phyloP scores from a whole-genome alignment of 2,329 filamentous ascomycete species.

The Paecilomyces variotii region DNA sequence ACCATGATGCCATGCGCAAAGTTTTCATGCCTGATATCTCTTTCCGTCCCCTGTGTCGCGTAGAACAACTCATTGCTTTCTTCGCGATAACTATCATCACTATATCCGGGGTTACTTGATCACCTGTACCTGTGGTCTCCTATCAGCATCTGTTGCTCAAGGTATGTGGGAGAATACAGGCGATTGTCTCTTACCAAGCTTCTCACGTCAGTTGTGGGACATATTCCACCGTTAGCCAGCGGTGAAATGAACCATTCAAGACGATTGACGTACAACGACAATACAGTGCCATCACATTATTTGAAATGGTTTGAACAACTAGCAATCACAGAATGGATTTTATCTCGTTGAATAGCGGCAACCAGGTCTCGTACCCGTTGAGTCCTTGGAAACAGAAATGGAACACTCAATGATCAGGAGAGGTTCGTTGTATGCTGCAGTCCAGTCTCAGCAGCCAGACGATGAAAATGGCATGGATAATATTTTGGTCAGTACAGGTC shows the following conservation, averaged over 20 bases:
- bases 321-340: neutral
- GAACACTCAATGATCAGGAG: neutral
- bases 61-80: neutral
- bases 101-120: neutral
- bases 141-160: neutral
- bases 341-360: neutral
- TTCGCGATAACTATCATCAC: neutral
- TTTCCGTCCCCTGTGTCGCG: neutral
- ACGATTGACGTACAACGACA: neutral
- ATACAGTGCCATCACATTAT: neutral
- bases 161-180: neutral
- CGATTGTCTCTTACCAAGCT: neutral
- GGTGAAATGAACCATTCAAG: neutral
- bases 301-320: neutral
- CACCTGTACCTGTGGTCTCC: neutral
- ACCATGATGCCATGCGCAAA: neutral
- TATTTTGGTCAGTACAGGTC: neutral
- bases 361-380: neutral
- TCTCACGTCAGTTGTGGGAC: neutral
- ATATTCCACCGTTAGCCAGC: neutral
- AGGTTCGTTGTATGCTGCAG: neutral
- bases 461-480: neutral
- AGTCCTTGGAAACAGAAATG: neutral
- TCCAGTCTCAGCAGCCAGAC: neutral
- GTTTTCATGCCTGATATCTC: neutral